Conservation (phyloP, 345 rosid genomes). For the Mercurialis annua region DNA sequence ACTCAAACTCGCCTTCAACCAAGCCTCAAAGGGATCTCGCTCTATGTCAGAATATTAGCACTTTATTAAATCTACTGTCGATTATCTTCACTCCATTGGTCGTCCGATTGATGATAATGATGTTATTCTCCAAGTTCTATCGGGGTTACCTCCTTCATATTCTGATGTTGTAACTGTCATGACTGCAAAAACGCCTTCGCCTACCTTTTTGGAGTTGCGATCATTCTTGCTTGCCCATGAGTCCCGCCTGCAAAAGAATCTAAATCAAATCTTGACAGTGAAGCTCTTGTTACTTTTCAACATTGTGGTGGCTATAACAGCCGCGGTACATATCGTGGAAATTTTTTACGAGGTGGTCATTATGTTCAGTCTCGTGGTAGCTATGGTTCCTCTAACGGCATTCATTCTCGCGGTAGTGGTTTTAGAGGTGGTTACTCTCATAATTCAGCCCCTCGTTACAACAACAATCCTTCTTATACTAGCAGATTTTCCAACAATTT, state of each 20-base stretch:
- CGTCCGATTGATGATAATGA: neutral
- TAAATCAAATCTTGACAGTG: neutral
- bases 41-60: neutral
- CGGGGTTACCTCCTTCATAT: neutral
- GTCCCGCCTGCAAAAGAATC: neutral
- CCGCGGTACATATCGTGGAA: neutral
- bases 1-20: too few relatives aligned
- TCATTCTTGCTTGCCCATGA: neutral
- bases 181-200: neutral
- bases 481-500: neutral
- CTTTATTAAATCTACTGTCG: neutral
- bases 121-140: neutral
- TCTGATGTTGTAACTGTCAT: neutral
- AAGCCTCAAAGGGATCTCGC: too few relatives aligned
- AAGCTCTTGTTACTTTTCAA: neutral
- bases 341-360: neutral
- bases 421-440: too few relatives aligned
- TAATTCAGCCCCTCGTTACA: neutral
- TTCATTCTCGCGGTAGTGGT: neutral
- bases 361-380: neutral
- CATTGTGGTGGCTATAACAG: neutral
- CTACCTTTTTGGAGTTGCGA: neutral
- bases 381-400: neutral
- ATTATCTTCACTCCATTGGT: neutral
- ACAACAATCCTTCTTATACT: too few relatives aligned